phyloP scores from a whole-genome alignment of 306 rosid genomes.

The Vachellia pachyceras region DNA sequence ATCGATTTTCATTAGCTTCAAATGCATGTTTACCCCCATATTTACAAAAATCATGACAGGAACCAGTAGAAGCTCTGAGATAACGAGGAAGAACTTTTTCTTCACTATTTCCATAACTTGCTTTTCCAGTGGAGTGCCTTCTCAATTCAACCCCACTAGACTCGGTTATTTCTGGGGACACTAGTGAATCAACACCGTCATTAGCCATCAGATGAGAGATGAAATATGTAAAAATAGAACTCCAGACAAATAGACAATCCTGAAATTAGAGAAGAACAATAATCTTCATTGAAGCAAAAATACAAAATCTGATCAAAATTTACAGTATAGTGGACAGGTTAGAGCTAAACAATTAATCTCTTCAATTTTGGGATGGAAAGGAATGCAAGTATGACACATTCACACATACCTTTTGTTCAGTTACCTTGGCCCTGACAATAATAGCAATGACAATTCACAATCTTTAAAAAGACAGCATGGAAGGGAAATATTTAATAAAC shows the following conservation, averaged over 20 bases:
- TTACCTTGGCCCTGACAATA: not conserved
- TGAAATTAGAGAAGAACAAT: slow-evolving; percentile 42
- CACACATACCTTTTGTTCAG: too few relatives aligned
- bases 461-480: slow-evolving; percentile 2
- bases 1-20: slow-evolving; percentile 49
- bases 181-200: slow-evolving; percentile 38
- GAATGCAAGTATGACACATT: not conserved
- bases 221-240: slow-evolving; percentile 29
- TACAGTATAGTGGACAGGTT: not conserved
- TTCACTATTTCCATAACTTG: slow-evolving; percentile 39
- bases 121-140: slow-evolving; percentile 63
- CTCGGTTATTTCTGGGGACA: slow-evolving; percentile 38
- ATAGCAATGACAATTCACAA: slow-evolving; percentile 5
- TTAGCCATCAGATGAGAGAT: slow-evolving; percentile 51
- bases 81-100: slow-evolving; percentile 62
- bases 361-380: not conserved
- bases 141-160: slow-evolving; percentile 47
- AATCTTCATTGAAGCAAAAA: slow-evolving; percentile 18
- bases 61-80: slow-evolving; percentile 78
- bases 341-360: not conserved
- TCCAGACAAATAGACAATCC: slow-evolving; percentile 42
- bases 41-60: slow-evolving; percentile 93
- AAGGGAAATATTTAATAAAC: slow-evolving; percentile 6
- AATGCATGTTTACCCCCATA: slow-evolving; percentile 57
- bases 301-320: slow-evolving; percentile 4